These are phyloP conservation scores for Chimonanthus praecox DNA, from an alignment of 164 flowering plant species.

Conservation along the genomic window DNA sequence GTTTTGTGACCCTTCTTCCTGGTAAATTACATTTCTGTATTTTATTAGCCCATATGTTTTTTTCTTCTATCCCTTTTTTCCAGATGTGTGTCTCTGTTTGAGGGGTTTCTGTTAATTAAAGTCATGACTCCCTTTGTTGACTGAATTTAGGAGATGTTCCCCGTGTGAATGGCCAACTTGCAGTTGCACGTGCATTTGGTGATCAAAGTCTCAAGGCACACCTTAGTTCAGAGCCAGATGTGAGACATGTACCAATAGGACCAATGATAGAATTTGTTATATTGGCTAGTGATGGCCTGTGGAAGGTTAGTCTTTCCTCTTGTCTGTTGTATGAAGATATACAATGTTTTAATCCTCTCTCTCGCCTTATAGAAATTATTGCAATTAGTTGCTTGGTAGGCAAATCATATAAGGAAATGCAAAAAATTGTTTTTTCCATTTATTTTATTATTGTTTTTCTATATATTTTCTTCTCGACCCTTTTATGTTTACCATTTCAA, in stretches of 20 bases:
- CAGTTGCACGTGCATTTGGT: conserved; percentile 82
- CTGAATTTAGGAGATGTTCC: conserved; percentile 68
- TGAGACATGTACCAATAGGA: conserved; percentile 40
- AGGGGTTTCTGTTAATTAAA: not conserved
- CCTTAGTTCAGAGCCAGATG: conserved; percentile 69
- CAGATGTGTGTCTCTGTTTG: not conserved
- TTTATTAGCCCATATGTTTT: not conserved
- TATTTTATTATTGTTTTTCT: too few species aligned
- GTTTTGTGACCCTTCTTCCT: conserved; percentile 58
- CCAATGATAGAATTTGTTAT: conserved; percentile 42
- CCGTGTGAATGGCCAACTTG: conserved; percentile 78
- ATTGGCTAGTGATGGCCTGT: conserved; percentile 77
- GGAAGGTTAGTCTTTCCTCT: conserved; percentile 56
- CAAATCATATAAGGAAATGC: too few species aligned
- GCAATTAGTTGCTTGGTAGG: too few species aligned
- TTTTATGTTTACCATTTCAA: not conserved
- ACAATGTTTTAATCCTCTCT: not conserved
- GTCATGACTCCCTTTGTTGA: not conserved
- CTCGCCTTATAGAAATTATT: too few species aligned
- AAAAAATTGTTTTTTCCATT: not conserved
- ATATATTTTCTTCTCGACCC: not conserved
- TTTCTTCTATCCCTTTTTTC: not conserved
- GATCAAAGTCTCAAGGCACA: conserved; percentile 74
- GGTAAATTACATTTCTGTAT: conserved; percentile 23
- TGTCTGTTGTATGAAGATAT: not conserved